Evolutionary conservation across 2,329 filamentous ascomycete genomes (phyloP).

Genomic region (Leptographium radiaticola): DNA sequence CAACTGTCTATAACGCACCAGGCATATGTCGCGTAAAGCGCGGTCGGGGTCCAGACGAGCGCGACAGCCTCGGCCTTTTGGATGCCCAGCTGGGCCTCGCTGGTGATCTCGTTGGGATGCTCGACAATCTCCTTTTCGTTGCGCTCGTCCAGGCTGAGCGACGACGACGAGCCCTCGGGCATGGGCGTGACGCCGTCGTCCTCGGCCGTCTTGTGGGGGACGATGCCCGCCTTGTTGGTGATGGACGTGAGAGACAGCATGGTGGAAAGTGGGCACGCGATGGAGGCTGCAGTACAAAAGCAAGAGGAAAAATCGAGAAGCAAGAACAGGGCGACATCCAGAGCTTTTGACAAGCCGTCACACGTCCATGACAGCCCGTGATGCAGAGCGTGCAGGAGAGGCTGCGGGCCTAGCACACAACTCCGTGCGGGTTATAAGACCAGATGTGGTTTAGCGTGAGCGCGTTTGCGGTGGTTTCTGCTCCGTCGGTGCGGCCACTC

Average conservation of each 20-base stretch:
- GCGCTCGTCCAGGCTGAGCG: neutral
- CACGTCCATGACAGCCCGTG: no score
- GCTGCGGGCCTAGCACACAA: no score
- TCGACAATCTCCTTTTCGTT: neutral
- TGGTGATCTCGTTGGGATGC: neutral
- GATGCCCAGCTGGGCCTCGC: constrained; percentile 28
- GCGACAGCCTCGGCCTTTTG: constrained; percentile 33
- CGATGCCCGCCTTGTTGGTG: neutral
- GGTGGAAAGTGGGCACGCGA: no score
- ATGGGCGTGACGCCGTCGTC: no score
- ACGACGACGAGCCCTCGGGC: neutral
- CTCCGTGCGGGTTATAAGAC: no score
- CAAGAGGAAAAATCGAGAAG: no score
- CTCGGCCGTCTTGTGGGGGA: neutral
- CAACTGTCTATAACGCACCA: no score
- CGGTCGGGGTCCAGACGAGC: constrained; percentile 25
- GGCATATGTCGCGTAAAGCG: constrained; percentile 27
- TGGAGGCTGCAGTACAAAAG: neutral
- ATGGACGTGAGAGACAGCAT: neutral
- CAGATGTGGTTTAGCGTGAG: neutral
- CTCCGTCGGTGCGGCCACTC: no score
- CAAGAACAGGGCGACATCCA: no score
- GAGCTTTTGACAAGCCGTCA: no score
- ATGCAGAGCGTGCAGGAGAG: no score
- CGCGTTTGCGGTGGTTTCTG: constrained; percentile 1